These are phyloP conservation scores for Vigna nakashimae DNA, from an alignment of 306 rosid genomes.

Conservation along the genomic window DNA sequence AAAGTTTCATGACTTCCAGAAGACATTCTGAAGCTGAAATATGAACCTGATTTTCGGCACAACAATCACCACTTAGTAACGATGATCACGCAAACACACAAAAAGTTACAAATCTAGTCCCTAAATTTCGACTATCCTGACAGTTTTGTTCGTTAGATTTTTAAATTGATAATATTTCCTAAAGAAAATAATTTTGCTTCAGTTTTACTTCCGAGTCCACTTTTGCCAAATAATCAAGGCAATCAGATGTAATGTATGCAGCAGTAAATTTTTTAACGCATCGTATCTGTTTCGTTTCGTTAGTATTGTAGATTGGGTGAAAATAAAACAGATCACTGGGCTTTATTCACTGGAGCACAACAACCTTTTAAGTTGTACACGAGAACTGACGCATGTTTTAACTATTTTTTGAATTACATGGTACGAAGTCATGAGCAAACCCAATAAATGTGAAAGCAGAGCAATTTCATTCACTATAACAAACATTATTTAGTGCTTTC, in stretches of 20 bases:
- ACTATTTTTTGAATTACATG: too few species aligned
- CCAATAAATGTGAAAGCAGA: too few species aligned
- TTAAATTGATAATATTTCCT: background rate
- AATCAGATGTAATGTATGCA: background rate
- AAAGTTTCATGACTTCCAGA: conserved; percentile 64
- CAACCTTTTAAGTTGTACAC: background rate
- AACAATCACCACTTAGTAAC: conserved; percentile 12
- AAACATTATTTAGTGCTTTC: too few species aligned
- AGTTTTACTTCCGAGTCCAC: conserved; percentile 2
- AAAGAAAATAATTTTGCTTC: background rate
- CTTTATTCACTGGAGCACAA: background rate
- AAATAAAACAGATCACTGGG: conserved; percentile 9
- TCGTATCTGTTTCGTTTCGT: background rate
- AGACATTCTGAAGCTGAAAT: conserved; percentile 85
- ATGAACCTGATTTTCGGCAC: conserved; percentile 71
- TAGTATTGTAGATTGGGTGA: background rate
- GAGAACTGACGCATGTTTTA: background rate
- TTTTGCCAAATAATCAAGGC: background rate
- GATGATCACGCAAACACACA: background rate
- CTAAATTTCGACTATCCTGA: background rate
- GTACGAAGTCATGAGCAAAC: too few species aligned
- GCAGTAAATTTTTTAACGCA: background rate
- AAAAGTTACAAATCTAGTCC: background rate
- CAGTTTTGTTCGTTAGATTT: background rate
- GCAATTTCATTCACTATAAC: too few species aligned